Conservation (phyloP, 176 grass and related monocot species). For the Oryza officinalis region DNA sequence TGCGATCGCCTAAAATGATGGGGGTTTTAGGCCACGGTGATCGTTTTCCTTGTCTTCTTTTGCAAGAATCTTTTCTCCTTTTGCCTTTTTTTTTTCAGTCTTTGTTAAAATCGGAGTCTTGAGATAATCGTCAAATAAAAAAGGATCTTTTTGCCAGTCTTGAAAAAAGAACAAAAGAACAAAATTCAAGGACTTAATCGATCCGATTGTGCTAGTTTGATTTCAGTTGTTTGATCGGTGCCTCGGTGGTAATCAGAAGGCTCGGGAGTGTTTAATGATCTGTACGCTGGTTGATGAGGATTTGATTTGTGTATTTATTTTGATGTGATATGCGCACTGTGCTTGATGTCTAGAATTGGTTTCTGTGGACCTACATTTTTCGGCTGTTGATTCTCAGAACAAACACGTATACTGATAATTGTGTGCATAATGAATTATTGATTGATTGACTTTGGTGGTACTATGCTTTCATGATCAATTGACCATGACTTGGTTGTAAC, state of each 20-base stretch:
- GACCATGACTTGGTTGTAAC: slow-evolving; percentile 16
- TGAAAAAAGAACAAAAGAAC: neutral
- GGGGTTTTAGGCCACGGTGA: slow-evolving; percentile 37
- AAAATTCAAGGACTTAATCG: neutral
- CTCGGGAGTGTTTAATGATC: neutral
- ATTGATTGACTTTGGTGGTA: slow-evolving; percentile 32
- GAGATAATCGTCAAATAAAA: neutral
- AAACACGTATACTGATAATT: neutral
- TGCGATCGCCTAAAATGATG: slow-evolving; percentile 20
- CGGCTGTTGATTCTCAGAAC: neutral
- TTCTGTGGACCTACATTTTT: slow-evolving; percentile 21
- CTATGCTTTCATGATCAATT: slow-evolving; percentile 2
- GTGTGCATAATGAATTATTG: slow-evolving; percentile 21
- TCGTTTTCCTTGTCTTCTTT: slow-evolving; percentile 22
- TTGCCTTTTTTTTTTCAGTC: neutral
- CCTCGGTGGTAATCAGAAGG: neutral
- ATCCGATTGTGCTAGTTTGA: neutral
- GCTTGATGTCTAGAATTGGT: slow-evolving; percentile 30
- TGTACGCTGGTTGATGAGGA: slow-evolving; percentile 1
- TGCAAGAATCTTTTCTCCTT: neutral
- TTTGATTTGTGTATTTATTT: slow-evolving; percentile 26
- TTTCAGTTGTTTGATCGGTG: slow-evolving; percentile 14
- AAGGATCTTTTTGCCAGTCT: neutral
- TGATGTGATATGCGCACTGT: slow-evolving; percentile 28
- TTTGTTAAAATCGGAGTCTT: neutral